Conservation (phyloP, 1,139 yeast genomes). For the Yamadazyma trypodendri region DNA sequence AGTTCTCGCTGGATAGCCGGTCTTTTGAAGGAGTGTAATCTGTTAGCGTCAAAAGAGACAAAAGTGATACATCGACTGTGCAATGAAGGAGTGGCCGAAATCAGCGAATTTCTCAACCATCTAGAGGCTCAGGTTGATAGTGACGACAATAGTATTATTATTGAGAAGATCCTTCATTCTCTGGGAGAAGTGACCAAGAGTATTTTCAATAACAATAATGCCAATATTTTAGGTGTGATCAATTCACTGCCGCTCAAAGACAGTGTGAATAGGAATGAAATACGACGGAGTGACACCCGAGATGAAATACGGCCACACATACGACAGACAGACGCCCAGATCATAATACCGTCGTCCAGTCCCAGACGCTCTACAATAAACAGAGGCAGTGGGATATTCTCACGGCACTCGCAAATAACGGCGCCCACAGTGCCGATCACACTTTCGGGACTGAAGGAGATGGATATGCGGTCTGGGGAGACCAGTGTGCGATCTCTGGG, state of each 20-base stretch:
- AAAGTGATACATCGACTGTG: slow-evolving; percentile 21
- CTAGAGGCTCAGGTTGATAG: neutral
- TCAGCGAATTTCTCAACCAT: slow-evolving; percentile 23
- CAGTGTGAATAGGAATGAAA: neutral
- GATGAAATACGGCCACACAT: slow-evolving; percentile 6
- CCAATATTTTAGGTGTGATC: no score
- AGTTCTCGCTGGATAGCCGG: slow-evolving; percentile 40
- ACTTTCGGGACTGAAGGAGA: neutral
- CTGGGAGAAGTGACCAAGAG: neutral
- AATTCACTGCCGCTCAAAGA: slow-evolving; percentile 7
- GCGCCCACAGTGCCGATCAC: slow-evolving; percentile 10
- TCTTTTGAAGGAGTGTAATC: slow-evolving; percentile 29
- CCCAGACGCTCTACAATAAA: slow-evolving; percentile 7
- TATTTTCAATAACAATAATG: neutral
- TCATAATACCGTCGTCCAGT: slow-evolving; percentile 10
- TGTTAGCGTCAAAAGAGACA: slow-evolving; percentile 25
- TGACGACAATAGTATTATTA: slow-evolving; percentile 4
- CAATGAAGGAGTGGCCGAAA: slow-evolving; percentile 20
- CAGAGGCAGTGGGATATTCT: slow-evolving; percentile 7
- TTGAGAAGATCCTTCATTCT: slow-evolving; percentile 1
- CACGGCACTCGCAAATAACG: slow-evolving; percentile 9
- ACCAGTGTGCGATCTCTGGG: no score
- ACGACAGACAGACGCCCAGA: slow-evolving; percentile 4
- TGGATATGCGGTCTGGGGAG: neutral
- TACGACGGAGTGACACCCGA: neutral